Evolutionary conservation across 208 protist species (phyloP), one percentile per base, ranked within the genome.

Genomic region (Leishmania aethiopica): DNA sequence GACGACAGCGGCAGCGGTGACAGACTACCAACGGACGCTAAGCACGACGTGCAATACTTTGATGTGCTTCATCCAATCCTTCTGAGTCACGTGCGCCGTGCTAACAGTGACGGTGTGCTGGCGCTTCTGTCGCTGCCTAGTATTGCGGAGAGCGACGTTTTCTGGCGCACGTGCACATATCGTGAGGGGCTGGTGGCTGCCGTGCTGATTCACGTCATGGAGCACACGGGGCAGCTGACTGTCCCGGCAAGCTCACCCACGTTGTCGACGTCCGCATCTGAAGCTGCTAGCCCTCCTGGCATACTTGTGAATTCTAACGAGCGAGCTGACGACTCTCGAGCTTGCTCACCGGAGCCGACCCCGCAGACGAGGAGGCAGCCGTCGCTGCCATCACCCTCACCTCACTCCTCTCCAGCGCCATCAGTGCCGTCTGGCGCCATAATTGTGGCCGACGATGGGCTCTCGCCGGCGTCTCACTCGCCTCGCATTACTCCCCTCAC

Each of bases 141-240:
- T 35, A 77, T 97, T 3, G 79, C 89, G 37, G 77, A 81, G 35
- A 82, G 85, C 75, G 75, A 88, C 11, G 78, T 90, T n/a, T 97
- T 94, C 71, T 96, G 94, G 91, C 84, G 77, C 7, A 94, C 90
- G 13, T 97, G 94, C 81, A 94, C 86, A 25, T 97, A 97, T 79
- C 83, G 78, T 7, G 86, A 78, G 25, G 94, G 92, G 0, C 82
- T 97, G 60, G 86, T 86, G 25, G 88, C 90, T 13, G 86, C 90
- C 6, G 67, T 93, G 53, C 77, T 95, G 55, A 49, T 42, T n/a
- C 76, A 86, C 62, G 78, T 73, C n/a, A 72, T 91, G 10, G 62
- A 81, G 72, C 77, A 86, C 59, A 81, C 82, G 1, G 77, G 60
- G 19, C 80, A 84, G 45, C 35, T 60, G 37, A 78, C 45, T 1